A percentile compares a stretch with the other conserved stretches of the same genome.
phyloP scores from a whole-genome alignment of 2,329 filamentous ascomycete species.

The Colletotrichum melonis region DNA sequence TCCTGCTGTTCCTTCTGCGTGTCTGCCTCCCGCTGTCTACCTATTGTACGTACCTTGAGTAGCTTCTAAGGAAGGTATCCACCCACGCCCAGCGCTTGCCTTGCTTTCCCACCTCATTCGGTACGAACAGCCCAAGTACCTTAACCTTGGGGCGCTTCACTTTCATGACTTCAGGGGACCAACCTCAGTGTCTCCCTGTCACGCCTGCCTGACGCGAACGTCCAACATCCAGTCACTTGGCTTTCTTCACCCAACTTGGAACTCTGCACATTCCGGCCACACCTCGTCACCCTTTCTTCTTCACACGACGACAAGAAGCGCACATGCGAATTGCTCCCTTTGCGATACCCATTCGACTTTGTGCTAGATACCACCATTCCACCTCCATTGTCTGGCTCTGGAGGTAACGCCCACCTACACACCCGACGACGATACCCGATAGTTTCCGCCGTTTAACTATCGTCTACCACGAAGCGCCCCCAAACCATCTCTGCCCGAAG shows the following conservation, averaged over 20 bases:
- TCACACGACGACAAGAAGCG: background rate
- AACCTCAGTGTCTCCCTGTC: background rate
- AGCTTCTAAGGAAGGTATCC: background rate
- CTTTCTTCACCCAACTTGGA: background rate
- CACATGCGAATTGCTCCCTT: background rate
- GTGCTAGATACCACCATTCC: background rate
- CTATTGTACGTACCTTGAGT: too few species aligned
- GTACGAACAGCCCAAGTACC: background rate
- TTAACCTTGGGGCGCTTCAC: slow-evolving; percentile 12
- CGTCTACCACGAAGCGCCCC: slow-evolving; percentile 11
- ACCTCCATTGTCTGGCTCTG: background rate
- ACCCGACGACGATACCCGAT: background rate
- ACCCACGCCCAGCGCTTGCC: background rate
- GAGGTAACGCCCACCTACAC: background rate
- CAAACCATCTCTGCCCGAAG: background rate
- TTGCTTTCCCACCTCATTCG: background rate
- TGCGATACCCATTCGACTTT: background rate
- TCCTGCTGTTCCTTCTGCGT: background rate
- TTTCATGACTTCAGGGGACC: slow-evolving; percentile 23
- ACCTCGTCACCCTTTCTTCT: background rate
- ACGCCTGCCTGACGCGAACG: background rate
- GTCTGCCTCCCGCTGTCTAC: background rate
- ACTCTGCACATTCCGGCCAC: background rate
- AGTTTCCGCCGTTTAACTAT: background rate
- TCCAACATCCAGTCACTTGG: background rate